These are phyloP conservation scores for Creolimax fragrantissima DNA, from an alignment of 78 protist species.

Conservation along the genomic window DNA sequence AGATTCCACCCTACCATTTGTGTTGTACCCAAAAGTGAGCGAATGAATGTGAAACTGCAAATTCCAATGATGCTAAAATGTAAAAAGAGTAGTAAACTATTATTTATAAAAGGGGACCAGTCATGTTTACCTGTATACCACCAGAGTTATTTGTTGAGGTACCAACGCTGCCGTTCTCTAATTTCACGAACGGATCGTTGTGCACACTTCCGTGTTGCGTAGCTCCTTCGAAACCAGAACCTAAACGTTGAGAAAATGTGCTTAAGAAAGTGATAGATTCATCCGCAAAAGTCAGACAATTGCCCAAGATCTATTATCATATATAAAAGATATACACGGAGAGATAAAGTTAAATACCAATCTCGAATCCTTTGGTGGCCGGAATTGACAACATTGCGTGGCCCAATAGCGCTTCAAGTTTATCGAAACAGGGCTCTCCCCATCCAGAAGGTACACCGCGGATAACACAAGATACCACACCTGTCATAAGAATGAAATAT, in stretches of 20 bases:
- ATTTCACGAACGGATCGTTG: constrained; percentile 43
- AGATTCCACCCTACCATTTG: constrained; percentile 53
- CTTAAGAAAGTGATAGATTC: no score
- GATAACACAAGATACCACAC: constrained; percentile 36
- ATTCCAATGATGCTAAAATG: background rate
- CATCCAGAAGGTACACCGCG: constrained; percentile 48
- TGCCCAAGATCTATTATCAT: no score
- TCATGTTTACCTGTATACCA: constrained; percentile 62
- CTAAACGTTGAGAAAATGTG: no score
- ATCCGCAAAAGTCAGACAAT: no score
- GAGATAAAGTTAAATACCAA: background rate
- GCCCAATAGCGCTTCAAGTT: constrained; percentile 60
- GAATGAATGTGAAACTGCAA: background rate
- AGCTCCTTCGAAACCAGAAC: constrained; percentile 58
- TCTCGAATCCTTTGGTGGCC: constrained; percentile 58
- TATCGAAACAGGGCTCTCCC: constrained; percentile 74
- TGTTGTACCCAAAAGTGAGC: background rate
- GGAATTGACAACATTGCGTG: constrained; percentile 77
- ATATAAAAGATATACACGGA: no score
- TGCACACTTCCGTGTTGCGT: constrained; percentile 39
- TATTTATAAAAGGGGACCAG: no score
- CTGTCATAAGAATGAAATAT: background rate
- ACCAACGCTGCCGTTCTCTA: constrained; percentile 31
- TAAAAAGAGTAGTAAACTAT: background rate
- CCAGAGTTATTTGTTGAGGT: constrained; percentile 55